These are phyloP conservation scores for Paracoccidioides brasiliensis DNA, from an alignment of 2,329 filamentous ascomycete genomes.

Conservation along the genomic window DNA sequence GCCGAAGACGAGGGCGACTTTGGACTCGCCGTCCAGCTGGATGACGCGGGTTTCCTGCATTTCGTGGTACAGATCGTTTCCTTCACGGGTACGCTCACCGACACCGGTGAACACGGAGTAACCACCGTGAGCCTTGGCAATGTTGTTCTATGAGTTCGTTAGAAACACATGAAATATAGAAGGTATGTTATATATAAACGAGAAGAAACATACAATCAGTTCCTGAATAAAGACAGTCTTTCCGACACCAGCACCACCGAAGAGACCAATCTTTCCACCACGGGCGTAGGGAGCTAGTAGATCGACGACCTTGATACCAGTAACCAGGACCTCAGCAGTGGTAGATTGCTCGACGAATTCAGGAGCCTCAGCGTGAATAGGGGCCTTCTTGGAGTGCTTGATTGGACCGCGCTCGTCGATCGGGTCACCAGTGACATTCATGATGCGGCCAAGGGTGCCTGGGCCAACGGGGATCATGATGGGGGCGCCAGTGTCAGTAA, in stretches of 20 bases:
- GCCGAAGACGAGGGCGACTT: conserved; percentile 98
- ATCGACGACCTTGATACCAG: conserved; percentile 99
- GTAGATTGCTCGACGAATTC: conserved; percentile 93
- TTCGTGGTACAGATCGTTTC: conserved; percentile 99
- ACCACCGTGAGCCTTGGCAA: conserved; percentile 99
- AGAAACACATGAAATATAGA: conserved; percentile 3
- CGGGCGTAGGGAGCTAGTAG: conserved; percentile 96
- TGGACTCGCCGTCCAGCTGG: conserved; percentile 97
- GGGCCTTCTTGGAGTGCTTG: conserved; percentile 74
- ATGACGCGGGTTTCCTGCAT: conserved; percentile 99
- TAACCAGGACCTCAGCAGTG: conserved; percentile 88
- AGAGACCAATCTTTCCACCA: conserved; percentile 99
- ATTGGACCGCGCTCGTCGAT: conserved; percentile 99
- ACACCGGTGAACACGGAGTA: conserved; percentile 99
- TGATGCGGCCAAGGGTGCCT: conserved; percentile 93
- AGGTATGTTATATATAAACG: background rate
- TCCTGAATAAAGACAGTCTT: conserved; percentile 99
- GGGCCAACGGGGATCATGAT: conserved; percentile 94
- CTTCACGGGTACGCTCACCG: conserved; percentile 99
- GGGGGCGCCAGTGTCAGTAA: conserved; percentile 77
- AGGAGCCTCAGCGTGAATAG: conserved; percentile 92
- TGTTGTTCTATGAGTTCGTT: conserved; percentile 67
- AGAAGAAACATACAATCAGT: conserved; percentile 57
- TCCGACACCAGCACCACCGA: conserved; percentile 99
- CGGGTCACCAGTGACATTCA: conserved; percentile 99